Conservation (phyloP, 176 grass and related monocot species). For the Echinochloa phyllopogon region DNA sequence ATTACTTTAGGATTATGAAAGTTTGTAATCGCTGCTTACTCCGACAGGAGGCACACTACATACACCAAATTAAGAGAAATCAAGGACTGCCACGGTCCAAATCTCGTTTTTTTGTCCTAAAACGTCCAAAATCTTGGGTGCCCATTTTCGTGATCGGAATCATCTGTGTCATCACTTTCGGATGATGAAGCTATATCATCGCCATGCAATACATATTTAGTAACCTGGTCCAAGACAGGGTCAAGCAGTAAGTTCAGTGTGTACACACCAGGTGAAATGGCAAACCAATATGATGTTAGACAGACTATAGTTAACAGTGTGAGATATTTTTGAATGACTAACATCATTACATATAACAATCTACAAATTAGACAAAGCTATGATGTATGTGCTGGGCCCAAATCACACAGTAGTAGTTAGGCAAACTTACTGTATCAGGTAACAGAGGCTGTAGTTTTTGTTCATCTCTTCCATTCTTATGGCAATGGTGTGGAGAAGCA, state of each 20-base stretch:
- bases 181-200: conserved; percentile 48
- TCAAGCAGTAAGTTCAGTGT: not conserved
- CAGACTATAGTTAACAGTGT: not conserved
- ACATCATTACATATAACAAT: not conserved
- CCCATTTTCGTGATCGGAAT: conserved; percentile 36
- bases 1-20: no score
- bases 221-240: conserved; percentile 47
- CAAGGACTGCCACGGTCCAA: not conserved
- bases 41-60: not conserved
- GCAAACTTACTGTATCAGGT: conserved; percentile 61
- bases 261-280: not conserved
- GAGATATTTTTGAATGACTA: not conserved
- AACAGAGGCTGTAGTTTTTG: conserved; percentile 57
- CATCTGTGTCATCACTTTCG: conserved; percentile 33
- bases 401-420: conserved; percentile 16
- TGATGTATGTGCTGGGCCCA: not conserved
- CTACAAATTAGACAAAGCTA: not conserved
- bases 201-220: conserved; percentile 45
- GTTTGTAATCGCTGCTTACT: not conserved
- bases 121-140: conserved; percentile 42
- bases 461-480: conserved; percentile 47
- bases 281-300: not conserved
- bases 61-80: not conserved
- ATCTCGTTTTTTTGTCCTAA: not conserved
- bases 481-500: conserved; percentile 53